Evolutionary conservation across 2,329 filamentous ascomycete genomes (phyloP).

Genomic region (Leptographium wingfieldii): DNA sequence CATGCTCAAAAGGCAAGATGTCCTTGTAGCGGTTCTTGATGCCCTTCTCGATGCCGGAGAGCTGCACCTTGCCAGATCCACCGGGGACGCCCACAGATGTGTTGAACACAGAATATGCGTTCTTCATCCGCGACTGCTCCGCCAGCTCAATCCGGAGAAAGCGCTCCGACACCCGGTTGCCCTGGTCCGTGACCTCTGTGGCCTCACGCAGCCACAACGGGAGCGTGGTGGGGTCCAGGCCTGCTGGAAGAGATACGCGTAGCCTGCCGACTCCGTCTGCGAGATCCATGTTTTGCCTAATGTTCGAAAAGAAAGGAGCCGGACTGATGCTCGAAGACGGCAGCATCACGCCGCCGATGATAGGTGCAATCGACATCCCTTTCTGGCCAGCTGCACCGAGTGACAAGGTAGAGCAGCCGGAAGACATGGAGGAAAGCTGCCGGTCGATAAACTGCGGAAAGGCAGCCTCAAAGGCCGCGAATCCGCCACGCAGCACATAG

Average conservation of each 20-base stretch:
- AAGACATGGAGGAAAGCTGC: constrained; percentile 19
- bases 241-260: constrained; percentile 36
- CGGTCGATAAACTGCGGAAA: constrained; percentile 54
- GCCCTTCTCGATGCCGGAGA: constrained; percentile 90
- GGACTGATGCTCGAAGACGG: constrained; percentile 54
- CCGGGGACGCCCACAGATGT: constrained; percentile 22
- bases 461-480: constrained; percentile 55
- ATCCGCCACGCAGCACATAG: constrained; percentile 72
- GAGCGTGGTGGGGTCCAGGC: constrained; percentile 38
- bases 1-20: constrained; percentile 91
- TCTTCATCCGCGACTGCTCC: constrained; percentile 87
- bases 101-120: constrained; percentile 47
- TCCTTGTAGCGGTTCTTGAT: constrained; percentile 96
- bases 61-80: constrained; percentile 40
- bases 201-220: constrained; percentile 69
- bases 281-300: constrained; percentile 91
- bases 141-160: constrained; percentile 75
- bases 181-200: constrained; percentile 53
- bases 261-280: constrained; percentile 85
- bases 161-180: constrained; percentile 67
- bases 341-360: constrained; percentile 82
- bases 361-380: constrained; percentile 45
- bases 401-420: constrained; percentile 30
- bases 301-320: constrained; percentile 92
- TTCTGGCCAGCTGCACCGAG: constrained; percentile 34